Base-by-base conservation (phyloP, 2,329 filamentous ascomycete genomes). In the Penicillium sp. region DNA sequence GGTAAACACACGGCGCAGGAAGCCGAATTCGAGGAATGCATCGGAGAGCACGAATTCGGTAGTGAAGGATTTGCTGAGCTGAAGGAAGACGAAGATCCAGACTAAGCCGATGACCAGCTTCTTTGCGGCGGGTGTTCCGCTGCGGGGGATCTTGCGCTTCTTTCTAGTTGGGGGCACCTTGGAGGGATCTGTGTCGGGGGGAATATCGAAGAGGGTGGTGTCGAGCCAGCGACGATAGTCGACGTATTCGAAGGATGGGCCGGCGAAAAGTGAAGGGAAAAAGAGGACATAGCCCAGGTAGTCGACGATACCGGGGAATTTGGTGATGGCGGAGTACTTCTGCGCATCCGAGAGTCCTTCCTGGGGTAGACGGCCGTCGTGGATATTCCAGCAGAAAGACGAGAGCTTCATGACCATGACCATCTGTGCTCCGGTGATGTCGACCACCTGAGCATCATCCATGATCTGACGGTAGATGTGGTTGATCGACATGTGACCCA, bases 311-410 rank as follows among this genome's bases (percentile, higher is more conserved):
- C 78, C 74, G 0, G 95, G 95, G 51, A 99, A 80, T 42, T 90
- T 76, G 49, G 80, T 81, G 37, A 99, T 82, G 43, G 89, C 89
- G 26, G 90, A 86, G 60, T 92, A 89, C 68, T 88, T 92, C 72
- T 99, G 94, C 42, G 89, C 85, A 46, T 94, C 90, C 1, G 90
- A 90, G n/a, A 99, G 83, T 54, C 92, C 85, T 39, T 88, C 82
- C 16, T 88, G 85, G 3, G 91, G 87, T 18, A 96, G 81, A 54
- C 88, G 86, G 18, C 94, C 95, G 72, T 99, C 94, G 67, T 94
- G 92, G 8, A 97, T 88, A 70, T 97, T 97, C 94, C 94, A 99
- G 77, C 91, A 96, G 70, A 99, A 99, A 5, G 93, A 90, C 19
- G 87, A 91, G 31, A 99, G 85, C 75, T 99, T 99, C 91, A 99